Percentiles rank a stretch among this genome's conserved stretches.
These are phyloP conservation scores for Psilocybe sp. DNA, from an alignment of 768 basidiomycete genomes.

Conservation along the genomic window DNA sequence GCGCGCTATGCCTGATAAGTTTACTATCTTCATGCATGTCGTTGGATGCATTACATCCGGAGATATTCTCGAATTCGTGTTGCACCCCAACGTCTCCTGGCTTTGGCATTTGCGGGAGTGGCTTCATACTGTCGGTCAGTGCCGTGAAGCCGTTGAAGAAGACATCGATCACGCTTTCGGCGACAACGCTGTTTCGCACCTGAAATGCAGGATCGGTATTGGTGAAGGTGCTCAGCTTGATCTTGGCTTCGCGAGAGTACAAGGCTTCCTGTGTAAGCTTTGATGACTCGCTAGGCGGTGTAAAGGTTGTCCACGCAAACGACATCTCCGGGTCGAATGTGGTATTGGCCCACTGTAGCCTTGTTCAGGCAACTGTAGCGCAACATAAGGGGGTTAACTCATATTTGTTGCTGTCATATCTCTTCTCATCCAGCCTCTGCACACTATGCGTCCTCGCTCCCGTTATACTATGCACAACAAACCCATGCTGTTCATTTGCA, in stretches of 20 bases:
- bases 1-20: constrained; percentile 70
- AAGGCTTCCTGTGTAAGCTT: constrained; percentile 24
- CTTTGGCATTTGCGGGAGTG: constrained; percentile 42
- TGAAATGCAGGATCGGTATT: constrained; percentile 44
- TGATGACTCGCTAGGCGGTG: constrained; percentile 23
- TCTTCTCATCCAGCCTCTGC: constrained; percentile 75
- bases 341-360: constrained; percentile 72
- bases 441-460: constrained; percentile 80
- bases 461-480: constrained; percentile 70
- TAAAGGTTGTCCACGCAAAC: constrained; percentile 68
- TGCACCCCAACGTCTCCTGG: constrained; percentile 53
- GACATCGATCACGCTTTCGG: constrained; percentile 38
- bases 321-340: constrained; percentile 73
- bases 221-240: constrained; percentile 59
- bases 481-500: constrained; percentile 58
- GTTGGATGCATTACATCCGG: constrained; percentile 60
- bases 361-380: constrained; percentile 2
- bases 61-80: constrained; percentile 46
- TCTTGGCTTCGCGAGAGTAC: constrained; percentile 33
- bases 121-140: constrained; percentile 14
- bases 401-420: constrained; percentile 87
- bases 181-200: constrained; percentile 34
- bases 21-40: constrained; percentile 46
- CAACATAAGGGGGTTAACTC: constrained; percentile 23
- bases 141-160: constrained; percentile 50